Evolutionary conservation across 2,329 filamentous ascomycete genomes (phyloP).

Genomic region (Penicillium sp.): DNA sequence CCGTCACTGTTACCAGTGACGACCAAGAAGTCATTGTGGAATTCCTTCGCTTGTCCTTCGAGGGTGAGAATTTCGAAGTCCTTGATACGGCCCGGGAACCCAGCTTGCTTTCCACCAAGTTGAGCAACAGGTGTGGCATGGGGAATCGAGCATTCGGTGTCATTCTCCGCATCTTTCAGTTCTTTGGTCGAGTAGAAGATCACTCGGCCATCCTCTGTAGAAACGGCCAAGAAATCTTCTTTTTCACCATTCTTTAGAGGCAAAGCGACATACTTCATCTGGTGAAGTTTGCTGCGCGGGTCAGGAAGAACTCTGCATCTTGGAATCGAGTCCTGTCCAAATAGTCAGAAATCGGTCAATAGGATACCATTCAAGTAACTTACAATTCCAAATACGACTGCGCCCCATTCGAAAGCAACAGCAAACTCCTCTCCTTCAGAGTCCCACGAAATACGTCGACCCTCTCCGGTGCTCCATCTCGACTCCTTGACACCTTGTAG

Average conservation of each 20-base stretch:
- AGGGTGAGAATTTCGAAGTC: slow-evolving; percentile 71
- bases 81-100: slow-evolving; percentile 74
- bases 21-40: slow-evolving; percentile 53
- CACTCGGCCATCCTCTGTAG: slow-evolving; percentile 86
- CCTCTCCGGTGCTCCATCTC: slow-evolving; percentile 76
- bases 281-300: slow-evolving; percentile 75
- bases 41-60: slow-evolving; percentile 34
- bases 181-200: slow-evolving; percentile 73
- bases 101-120: slow-evolving; percentile 70
- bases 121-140: slow-evolving; percentile 65
- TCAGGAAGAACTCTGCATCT: slow-evolving; percentile 70
- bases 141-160: slow-evolving; percentile 57
- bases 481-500: slow-evolving; percentile 74
- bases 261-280: slow-evolving; percentile 66
- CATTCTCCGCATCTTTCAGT: slow-evolving; percentile 40
- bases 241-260: slow-evolving; percentile 44
- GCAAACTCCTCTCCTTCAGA: slow-evolving; percentile 76
- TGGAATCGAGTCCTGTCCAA: slow-evolving; percentile 66
- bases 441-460: slow-evolving; percentile 78
- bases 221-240: slow-evolving; percentile 66
- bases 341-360: slow-evolving; percentile 17
- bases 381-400: slow-evolving; percentile 77
- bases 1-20: slow-evolving; percentile 83
- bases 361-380: slow-evolving; percentile 20
- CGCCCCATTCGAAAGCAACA: slow-evolving; percentile 82